A percentile compares a stretch with the other conserved stretches of the same genome.
phyloP scores from a whole-genome alignment of 1,284 basidiomycete genomes.

The Butyriboletus appendiculatus region DNA sequence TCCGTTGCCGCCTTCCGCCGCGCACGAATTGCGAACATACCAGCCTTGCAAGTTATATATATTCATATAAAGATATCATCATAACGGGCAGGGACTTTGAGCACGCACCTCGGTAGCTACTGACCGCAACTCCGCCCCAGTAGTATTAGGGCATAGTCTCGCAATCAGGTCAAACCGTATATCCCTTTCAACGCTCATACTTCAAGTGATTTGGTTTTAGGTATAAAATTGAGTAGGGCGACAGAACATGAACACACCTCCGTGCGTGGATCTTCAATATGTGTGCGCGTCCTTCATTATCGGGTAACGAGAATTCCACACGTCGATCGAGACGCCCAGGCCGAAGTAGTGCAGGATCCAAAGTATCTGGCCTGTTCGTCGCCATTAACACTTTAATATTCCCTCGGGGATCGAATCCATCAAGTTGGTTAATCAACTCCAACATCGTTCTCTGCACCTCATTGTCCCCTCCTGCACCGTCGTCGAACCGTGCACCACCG shows the following conservation, averaged over 20 bases:
- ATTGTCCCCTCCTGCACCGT: constrained; percentile 98
- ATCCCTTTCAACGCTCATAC: constrained; percentile 97
- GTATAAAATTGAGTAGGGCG: constrained; percentile 1
- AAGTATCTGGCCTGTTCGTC: constrained; percentile 98
- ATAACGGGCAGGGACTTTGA: background rate
- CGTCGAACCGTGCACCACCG: constrained; percentile 98
- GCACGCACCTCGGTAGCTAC: constrained; percentile 88
- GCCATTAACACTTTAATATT: constrained; percentile 99
- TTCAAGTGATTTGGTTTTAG: constrained; percentile 33
- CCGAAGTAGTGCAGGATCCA: constrained; percentile 95
- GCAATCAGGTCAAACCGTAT: constrained; percentile 99
- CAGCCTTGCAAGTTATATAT: constrained; percentile 58
- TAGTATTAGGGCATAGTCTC: constrained; percentile 95
- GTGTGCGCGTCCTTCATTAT: constrained; percentile 95
- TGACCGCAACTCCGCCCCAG: constrained; percentile 94
- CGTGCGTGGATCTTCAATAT: constrained; percentile 97
- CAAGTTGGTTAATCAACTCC: constrained; percentile 98
- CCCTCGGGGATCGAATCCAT: constrained; percentile 97
- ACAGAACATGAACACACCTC: constrained; percentile 47
- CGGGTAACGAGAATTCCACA: constrained; percentile 95
- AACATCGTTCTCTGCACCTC: constrained; percentile 99
- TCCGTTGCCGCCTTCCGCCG: constrained; percentile 97
- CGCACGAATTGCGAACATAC: constrained; percentile 99
- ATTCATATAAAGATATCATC: background rate
- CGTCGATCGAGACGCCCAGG: constrained; percentile 96